Percentiles rank a stretch among this genome's conserved stretches.
phyloP scores from a whole-genome alignment of 371 early-diverging fungal genomes.

The Actinomortierella ambigua region DNA sequence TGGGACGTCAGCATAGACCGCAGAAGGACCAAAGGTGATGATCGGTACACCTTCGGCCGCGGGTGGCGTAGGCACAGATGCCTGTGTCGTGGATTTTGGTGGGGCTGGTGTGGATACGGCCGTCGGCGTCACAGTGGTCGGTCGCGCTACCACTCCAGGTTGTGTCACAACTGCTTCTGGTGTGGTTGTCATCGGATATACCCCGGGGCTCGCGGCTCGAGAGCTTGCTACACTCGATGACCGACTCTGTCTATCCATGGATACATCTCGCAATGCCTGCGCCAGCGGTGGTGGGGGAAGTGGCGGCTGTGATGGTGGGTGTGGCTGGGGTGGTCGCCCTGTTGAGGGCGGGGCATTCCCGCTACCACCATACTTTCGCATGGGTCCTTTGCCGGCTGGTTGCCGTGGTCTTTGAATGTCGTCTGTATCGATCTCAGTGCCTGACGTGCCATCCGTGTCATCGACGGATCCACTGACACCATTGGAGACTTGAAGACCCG shows the following conservation, averaged over 20 bases:
- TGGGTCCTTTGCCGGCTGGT: conserved; percentile 40
- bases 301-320: background rate
- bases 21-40: conserved; percentile 32
- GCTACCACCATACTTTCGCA: conserved; percentile 36
- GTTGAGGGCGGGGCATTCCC: conserved; percentile 12
- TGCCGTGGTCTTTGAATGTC: conserved; percentile 4
- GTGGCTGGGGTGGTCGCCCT: background rate
- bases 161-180: background rate
- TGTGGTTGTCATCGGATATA: too few relatives aligned
- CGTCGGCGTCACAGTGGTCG: background rate
- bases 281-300: background rate
- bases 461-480: conserved; percentile 9
- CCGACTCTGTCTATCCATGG: too few relatives aligned
- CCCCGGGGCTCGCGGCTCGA: too few relatives aligned
- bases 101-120: background rate
- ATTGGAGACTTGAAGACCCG: too few relatives aligned
- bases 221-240: too few relatives aligned
- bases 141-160: background rate
- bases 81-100: background rate
- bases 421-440: conserved; percentile 9
- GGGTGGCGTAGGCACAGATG: conserved; percentile 12
- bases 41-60: conserved; percentile 17
- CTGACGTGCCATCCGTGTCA: conserved; percentile 35
- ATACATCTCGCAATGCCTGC: too few relatives aligned
- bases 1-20: conserved; percentile 37